These are phyloP conservation scores for Colletotrichum tofieldiae DNA, from an alignment of 2,329 filamentous ascomycete species.

Conservation along the genomic window DNA sequence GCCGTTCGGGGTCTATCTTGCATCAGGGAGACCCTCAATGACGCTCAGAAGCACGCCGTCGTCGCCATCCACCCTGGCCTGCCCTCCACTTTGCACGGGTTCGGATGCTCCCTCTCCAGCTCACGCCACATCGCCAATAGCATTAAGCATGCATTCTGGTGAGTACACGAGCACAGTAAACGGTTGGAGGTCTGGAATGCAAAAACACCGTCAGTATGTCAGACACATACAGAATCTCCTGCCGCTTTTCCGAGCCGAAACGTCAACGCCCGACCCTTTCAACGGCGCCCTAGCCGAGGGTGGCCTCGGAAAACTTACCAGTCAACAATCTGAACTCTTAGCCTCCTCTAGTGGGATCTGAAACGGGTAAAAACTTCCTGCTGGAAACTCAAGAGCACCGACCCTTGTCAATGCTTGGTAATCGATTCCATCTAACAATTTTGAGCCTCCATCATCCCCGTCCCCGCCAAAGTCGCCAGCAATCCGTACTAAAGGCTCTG, in stretches of 20 bases:
- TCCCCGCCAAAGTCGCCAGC: background rate
- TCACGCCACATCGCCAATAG: slow-evolving; percentile 9
- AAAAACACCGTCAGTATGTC: background rate
- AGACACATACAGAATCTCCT: background rate
- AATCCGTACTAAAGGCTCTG: background rate
- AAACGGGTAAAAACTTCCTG: slow-evolving; percentile 33
- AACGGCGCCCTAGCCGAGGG: slow-evolving; percentile 8
- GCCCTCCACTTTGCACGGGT: slow-evolving; percentile 7
- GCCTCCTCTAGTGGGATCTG: background rate
- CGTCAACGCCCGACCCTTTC: background rate
- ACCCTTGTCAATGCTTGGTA: slow-evolving; percentile 13
- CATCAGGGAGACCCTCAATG: background rate
- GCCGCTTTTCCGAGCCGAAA: background rate
- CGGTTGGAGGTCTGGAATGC: background rate
- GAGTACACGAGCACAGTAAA: background rate
- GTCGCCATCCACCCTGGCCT: slow-evolving; percentile 10
- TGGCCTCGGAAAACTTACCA: slow-evolving; percentile 9
- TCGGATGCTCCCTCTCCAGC: slow-evolving; percentile 33
- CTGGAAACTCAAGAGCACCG: background rate
- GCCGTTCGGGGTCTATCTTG: slow-evolving; percentile 7
- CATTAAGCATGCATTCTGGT: background rate
- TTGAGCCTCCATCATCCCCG: background rate
- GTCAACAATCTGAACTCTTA: slow-evolving; percentile 1
- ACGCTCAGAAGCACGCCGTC: slow-evolving; percentile 15
- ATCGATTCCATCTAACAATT: background rate